phyloP scores from a whole-genome alignment of 2,329 filamentous ascomycete genomes.

The Beauveria medogensis region DNA sequence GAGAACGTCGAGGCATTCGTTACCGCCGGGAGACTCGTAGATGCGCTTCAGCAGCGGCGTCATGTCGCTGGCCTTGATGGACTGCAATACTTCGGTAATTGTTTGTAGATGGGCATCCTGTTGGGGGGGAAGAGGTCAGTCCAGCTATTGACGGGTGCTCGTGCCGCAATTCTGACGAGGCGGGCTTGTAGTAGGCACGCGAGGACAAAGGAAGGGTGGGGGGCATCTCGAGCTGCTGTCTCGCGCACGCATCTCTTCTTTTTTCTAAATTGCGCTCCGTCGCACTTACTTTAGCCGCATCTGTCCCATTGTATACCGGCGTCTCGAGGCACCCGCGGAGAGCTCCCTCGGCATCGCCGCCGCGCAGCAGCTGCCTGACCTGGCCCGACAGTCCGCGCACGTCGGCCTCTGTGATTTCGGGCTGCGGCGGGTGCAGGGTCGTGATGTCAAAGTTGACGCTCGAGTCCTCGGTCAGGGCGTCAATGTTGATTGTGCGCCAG shows the following conservation, averaged over 20 bases:
- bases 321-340: conserved; percentile 77
- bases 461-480: conserved; percentile 83
- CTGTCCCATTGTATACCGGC: conserved; percentile 62
- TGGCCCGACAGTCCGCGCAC: conserved; percentile 71
- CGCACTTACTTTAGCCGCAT: conserved; percentile 46
- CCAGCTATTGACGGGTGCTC: not conserved
- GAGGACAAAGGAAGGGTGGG: no score
- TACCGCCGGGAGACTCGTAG: conserved; percentile 68
- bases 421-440: conserved; percentile 68
- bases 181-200: no score
- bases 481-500: conserved; percentile 90
- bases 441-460: conserved; percentile 84
- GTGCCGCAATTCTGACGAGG: not conserved
- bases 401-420: conserved; percentile 68
- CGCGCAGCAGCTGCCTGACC: conserved; percentile 78
- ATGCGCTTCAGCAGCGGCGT: conserved; percentile 76
- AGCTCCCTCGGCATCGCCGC: conserved; percentile 81
- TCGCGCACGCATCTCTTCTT: not conserved
- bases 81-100: conserved; percentile 87
- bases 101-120: conserved; percentile 82
- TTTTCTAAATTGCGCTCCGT: not conserved
- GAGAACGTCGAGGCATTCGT: conserved; percentile 80
- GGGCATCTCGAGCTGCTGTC: not conserved
- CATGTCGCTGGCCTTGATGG: conserved; percentile 95
- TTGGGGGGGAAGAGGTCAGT: not conserved